Base-by-base conservation (phyloP, 345 rosid species). In the Ceriops zippeliana region DNA sequence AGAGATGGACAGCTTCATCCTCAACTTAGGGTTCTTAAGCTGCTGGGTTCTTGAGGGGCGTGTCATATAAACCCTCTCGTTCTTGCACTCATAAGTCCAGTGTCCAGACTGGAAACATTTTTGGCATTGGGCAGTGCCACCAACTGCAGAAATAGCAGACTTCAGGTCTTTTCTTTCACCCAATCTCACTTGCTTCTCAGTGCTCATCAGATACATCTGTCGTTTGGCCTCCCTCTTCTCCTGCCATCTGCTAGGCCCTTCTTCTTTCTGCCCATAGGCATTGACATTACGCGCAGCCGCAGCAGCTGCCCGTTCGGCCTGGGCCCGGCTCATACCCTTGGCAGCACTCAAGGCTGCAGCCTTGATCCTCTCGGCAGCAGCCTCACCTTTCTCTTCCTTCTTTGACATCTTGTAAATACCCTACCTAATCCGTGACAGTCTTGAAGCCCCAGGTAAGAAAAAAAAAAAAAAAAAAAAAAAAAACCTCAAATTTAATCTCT, bases 211-310 rank as follows among this genome's bases (percentile, higher is more conserved):
- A 81, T 91, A 91, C 99, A 91, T 95, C 79, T 95, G 99, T 79
- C 98, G 78, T 82, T 89, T 95, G 0, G 91, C 92, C 81, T 95
- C 99, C 69, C 99, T 81, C 65, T 95, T 95, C 87, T 95, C 99
- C 78, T 95, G 99, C 99, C 97, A 92, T 77, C 99, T 66, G 68
- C 99, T 95, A 0, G 98, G 99, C 68, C 99, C 99, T 84, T 95
- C 99, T 80, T 95, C 99, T 84, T 95, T 95, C 67, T 95, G 98
- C 46, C 99, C 99, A 53, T 95, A 91, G 5, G 98, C 98, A 75
- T 95, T 95, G 17, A 95, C 99, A 77, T 95, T 95, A 6, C 98
- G 82, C 0, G 96, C 90, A 1, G 99, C 99, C 1, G 99, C 99
- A 30, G 97, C 58, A 0, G 99, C 99, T 0, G 98, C 99, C 62